Evolutionary conservation across 2,329 filamentous ascomycete species (phyloP).

Genomic region (Colletotrichum eremochloae): DNA sequence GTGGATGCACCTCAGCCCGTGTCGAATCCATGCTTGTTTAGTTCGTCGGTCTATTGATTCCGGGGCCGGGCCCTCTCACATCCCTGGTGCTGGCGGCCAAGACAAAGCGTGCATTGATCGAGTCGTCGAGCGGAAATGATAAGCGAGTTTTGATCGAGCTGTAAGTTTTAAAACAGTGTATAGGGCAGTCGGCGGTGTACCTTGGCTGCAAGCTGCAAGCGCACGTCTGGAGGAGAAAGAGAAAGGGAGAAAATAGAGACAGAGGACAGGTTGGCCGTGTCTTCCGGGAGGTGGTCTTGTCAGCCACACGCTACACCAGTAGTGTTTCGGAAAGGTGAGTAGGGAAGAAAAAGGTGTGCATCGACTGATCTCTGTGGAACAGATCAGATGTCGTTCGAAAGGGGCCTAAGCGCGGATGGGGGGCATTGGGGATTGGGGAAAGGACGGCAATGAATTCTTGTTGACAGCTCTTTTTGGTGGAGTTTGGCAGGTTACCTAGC

Average conservation of each 20-base stretch:
- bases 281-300: conserved; percentile 9
- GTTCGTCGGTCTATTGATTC: conserved; percentile 36
- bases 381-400: conserved; percentile 30
- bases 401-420: conserved; percentile 32
- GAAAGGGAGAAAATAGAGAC: neutral
- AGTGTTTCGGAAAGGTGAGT: conserved; percentile 23
- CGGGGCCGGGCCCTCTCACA: conserved; percentile 29
- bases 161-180: neutral
- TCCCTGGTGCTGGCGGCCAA: conserved; percentile 33
- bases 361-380: conserved; percentile 12
- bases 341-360: conserved; percentile 23
- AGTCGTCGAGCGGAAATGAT: conserved; percentile 2
- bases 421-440: conserved; percentile 30
- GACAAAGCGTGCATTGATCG: conserved; percentile 32
- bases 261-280: conserved; percentile 32
- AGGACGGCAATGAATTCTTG: conserved; percentile 14
- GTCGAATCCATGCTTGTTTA: conserved; percentile 40
- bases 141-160: neutral
- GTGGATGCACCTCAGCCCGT: conserved; percentile 32
- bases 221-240: conserved; percentile 2
- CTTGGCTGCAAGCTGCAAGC: conserved; percentile 15
- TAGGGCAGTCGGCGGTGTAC: neutral
- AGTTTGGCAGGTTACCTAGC: conserved; percentile 21
- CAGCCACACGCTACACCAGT: conserved; percentile 21
- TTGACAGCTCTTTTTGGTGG: conserved; percentile 30